Conservation (phyloP, 768 basidiomycete genomes). For the Antrodiella citrinella region DNA sequence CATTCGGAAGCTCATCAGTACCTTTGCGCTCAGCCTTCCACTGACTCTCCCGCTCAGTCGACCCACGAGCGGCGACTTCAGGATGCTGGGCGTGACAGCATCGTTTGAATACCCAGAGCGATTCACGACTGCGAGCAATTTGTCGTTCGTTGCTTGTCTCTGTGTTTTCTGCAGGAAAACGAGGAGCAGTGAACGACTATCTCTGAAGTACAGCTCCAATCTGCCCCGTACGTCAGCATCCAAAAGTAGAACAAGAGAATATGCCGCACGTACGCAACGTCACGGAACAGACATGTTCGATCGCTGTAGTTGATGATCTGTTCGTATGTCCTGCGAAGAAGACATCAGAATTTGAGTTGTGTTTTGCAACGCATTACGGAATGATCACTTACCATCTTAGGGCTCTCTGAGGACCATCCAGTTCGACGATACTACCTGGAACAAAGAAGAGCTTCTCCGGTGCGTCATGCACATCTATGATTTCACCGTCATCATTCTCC, state of each 20-base stretch:
- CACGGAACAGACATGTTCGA: conserved; percentile 82
- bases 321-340: conserved; percentile 54
- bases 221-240: conserved; percentile 28
- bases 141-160: conserved; percentile 50
- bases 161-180: conserved; percentile 69
- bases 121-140: conserved; percentile 38
- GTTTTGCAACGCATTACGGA: not conserved
- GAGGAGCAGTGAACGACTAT: conserved; percentile 79
- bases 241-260: not conserved
- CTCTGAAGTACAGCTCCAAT: conserved; percentile 88
- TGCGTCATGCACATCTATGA: conserved; percentile 83
- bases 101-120: conserved; percentile 20
- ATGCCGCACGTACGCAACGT: conserved; percentile 64
- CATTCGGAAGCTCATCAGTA: conserved; percentile 38
- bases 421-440: conserved; percentile 74
- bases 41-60: conserved; percentile 28
- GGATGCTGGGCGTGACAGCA: conserved; percentile 37
- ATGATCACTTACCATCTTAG: conserved; percentile 75
- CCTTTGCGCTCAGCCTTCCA: conserved; percentile 30
- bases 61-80: conserved; percentile 49
- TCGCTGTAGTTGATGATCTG: conserved; percentile 75
- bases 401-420: conserved; percentile 73
- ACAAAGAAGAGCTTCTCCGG: conserved; percentile 76
- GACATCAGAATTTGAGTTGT: conserved; percentile 2
- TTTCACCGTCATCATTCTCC: conserved; percentile 78